phyloP scores from a whole-genome alignment of 208 protist genomes.

The Porcisia hertigi region DNA sequence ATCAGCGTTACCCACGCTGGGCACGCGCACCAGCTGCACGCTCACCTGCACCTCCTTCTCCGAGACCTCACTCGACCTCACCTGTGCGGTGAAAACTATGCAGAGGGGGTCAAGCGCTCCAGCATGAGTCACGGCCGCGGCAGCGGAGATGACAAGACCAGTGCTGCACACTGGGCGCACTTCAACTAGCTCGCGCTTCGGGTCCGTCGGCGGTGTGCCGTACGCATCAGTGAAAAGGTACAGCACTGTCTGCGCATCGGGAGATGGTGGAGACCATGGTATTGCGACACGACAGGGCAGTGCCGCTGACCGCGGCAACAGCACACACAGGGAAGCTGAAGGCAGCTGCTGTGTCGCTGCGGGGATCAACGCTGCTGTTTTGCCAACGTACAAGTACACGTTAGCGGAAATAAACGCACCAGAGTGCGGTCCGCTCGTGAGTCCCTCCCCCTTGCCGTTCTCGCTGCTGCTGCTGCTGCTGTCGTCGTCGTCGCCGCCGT shows the following conservation, averaged over 20 bases:
- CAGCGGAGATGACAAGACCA: constrained; percentile 16
- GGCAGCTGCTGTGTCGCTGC: constrained; percentile 14
- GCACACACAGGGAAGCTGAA: constrained; percentile 24
- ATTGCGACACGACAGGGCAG: constrained; percentile 57
- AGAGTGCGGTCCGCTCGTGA: constrained; percentile 7
- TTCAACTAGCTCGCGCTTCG: constrained; percentile 4
- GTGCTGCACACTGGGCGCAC: constrained; percentile 18
- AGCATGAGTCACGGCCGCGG: background rate
- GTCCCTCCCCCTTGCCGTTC: constrained; percentile 8
- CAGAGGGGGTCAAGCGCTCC: constrained; percentile 3
- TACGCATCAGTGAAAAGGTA: constrained; percentile 34
- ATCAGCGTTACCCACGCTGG: background rate
- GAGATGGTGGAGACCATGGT: constrained; percentile 26
- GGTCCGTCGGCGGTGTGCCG: background rate
- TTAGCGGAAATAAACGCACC: constrained; percentile 33
- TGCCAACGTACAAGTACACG: constrained; percentile 54
- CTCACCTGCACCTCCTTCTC: constrained; percentile 37
- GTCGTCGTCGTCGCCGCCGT: constrained; percentile 22
- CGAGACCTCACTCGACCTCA: constrained; percentile 25
- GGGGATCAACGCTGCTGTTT: constrained; percentile 22
- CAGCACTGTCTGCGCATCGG: constrained; percentile 17
- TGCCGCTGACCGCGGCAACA: constrained; percentile 41
- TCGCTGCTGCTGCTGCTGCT: constrained; percentile 11
- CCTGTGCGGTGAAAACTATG: constrained; percentile 30
- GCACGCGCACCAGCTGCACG: constrained; percentile 36